These are phyloP conservation scores for Suhomyces vadensis DNA, from an alignment of 805 yeast species.

Conservation along the genomic window DNA sequence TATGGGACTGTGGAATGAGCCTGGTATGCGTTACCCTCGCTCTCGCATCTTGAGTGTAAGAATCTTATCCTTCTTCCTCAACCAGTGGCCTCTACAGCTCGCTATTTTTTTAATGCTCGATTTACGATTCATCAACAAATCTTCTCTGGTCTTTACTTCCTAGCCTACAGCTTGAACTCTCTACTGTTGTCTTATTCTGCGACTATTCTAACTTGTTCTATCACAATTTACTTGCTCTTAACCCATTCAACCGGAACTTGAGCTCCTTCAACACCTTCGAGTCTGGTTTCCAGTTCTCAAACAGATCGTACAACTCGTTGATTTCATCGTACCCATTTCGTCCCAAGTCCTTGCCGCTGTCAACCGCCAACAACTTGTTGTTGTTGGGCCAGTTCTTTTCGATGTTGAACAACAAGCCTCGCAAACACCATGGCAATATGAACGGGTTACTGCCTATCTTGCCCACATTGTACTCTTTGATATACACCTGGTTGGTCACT, in stretches of 20 bases:
- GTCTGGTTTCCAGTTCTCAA: constrained; percentile 86
- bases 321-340: constrained; percentile 54
- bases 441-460: constrained; percentile 77
- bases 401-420: constrained; percentile 74
- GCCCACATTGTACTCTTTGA: constrained; percentile 58
- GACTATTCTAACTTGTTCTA: too few relatives aligned
- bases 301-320: constrained; percentile 61
- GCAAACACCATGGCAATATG: constrained; percentile 87
- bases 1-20: too few relatives aligned
- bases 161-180: too few relatives aligned
- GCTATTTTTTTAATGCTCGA: too few relatives aligned
- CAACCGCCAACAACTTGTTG: constrained; percentile 31
- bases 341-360: constrained; percentile 32
- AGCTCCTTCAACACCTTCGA: constrained; percentile 79
- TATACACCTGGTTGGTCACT: constrained; percentile 35
- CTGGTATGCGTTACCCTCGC: too few relatives aligned
- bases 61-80: too few relatives aligned
- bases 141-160: too few relatives aligned
- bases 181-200: too few relatives aligned
- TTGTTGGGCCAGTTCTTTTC: constrained; percentile 51
- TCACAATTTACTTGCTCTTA: constrained; percentile 42
- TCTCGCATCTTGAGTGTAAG: too few relatives aligned
- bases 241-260: constrained; percentile 70
- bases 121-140: too few relatives aligned
- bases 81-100: too few relatives aligned